These are phyloP conservation scores for Mycosarcoma mackinlayi DNA, from an alignment of 1,284 basidiomycete genomes.

Conservation along the genomic window DNA sequence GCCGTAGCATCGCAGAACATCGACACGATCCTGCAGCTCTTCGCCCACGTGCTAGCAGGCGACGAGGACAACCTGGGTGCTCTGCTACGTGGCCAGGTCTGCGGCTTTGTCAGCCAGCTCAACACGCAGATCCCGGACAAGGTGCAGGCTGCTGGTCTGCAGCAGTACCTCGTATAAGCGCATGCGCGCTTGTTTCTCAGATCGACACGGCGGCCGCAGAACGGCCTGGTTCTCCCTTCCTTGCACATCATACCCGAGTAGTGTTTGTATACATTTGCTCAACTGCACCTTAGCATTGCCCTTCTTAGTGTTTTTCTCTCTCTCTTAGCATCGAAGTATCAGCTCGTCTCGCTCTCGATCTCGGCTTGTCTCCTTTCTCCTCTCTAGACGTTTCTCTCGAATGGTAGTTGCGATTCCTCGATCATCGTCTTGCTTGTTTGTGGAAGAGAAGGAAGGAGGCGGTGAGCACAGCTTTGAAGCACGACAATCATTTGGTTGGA, in stretches of 20 bases:
- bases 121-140: slow-evolving; percentile 79
- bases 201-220: too few relatives aligned
- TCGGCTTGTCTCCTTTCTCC: slow-evolving; percentile 1
- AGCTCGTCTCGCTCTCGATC: slow-evolving; percentile 3
- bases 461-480: slow-evolving; percentile 2
- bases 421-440: background rate
- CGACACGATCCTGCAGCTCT: slow-evolving; percentile 84
- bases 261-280: slow-evolving; percentile 49
- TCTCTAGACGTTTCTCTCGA: slow-evolving; percentile 33
- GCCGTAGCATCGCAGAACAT: slow-evolving; percentile 77
- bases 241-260: slow-evolving; percentile 52
- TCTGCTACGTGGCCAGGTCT: slow-evolving; percentile 70
- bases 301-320: background rate
- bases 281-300: slow-evolving; percentile 14
- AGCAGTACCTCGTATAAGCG: slow-evolving; percentile 65
- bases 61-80: slow-evolving; percentile 62
- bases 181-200: too few relatives aligned
- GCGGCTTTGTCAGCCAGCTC: slow-evolving; percentile 78
- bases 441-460: background rate
- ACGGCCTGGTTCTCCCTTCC: slow-evolving; percentile 3
- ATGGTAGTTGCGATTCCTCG: slow-evolving; percentile 26
- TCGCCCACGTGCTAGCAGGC: slow-evolving; percentile 80
- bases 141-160: slow-evolving; percentile 79
- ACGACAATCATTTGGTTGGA: background rate
- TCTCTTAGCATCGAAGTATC: slow-evolving; percentile 26